phyloP scores from a whole-genome alignment of 768 basidiomycete species.

The Boletus patriciae region DNA sequence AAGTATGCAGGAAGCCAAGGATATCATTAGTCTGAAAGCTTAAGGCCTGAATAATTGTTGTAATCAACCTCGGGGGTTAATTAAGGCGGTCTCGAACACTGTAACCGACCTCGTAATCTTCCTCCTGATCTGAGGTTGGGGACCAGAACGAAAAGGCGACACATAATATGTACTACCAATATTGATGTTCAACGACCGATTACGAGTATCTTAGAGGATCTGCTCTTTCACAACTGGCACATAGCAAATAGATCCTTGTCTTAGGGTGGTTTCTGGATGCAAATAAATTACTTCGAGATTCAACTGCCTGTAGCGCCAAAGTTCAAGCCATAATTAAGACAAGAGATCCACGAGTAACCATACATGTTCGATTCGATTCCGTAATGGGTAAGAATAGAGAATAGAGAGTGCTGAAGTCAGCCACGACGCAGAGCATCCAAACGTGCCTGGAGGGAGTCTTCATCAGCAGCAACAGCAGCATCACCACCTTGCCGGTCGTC shows the following conservation, averaged over 20 bases:
- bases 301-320: neutral
- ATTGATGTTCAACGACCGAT: neutral
- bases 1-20: conserved; percentile 71
- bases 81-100: neutral
- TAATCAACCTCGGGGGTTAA: no score
- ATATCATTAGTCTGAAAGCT: conserved; percentile 59
- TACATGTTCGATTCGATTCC: conserved; percentile 9
- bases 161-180: neutral
- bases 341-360: neutral
- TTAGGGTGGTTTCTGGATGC: no score
- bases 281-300: neutral
- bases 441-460: conserved; percentile 92
- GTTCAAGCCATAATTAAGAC: neutral
- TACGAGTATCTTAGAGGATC: neutral
- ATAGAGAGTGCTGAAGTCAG: conserved; percentile 30
- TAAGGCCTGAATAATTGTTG: conserved; percentile 14
- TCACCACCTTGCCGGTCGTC: conserved; percentile 41
- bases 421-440: conserved; percentile 85
- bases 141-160: neutral
- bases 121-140: neutral
- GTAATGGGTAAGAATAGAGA: conserved; percentile 5
- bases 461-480: conserved; percentile 53
- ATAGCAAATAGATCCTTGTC: no score
- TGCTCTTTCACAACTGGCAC: neutral
- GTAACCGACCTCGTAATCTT: neutral